Base-by-base conservation (phyloP, 2,329 filamentous ascomycete genomes). In the Penicillium sp. region DNA sequence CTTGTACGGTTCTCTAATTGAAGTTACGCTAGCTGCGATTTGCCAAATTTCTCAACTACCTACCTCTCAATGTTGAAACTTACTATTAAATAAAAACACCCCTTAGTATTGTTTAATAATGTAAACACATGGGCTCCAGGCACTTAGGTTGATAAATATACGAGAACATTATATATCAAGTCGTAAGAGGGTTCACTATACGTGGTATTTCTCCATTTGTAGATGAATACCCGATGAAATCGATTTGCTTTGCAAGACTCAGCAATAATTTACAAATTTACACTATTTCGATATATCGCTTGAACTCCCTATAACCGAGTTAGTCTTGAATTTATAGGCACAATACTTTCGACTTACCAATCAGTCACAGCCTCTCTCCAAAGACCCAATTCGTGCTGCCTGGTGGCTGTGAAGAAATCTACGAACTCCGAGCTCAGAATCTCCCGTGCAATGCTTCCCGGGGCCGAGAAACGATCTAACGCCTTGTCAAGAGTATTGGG, bases 281-380 rank as follows among this genome's bases (percentile, higher is more conserved):
- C 50, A 89, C 85, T 16, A 85, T 88, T 73, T 90, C 88, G 58
- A 90, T 88, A 66, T 91, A 91, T 58, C 88, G 80, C 75, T 83
- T 85, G 70, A 90, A 80, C 72, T 91, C 88, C 88, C 86, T 88
- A 30, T 59, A 38, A 58, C 35, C 1, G 44, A 31, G 42, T 58
- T 57, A 62, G 50, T 41, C 5, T n/a, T 35, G 40, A 41, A 17
- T 35, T 25, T 5, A 38, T 33, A 31, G 10, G 14, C 19, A 26
- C 16, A 12, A 12, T n/a, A 16, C 30, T 2, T 19, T 38, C 12
- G 53, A 85, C 88, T 74, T 80, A 92, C 91, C 93, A 97, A 74
- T 97, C 93, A 22, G 92, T 97, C 11, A 97, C 92, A 1, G 91
- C 91, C 73, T 97, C 92, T 65, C 97, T 91, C 88, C 89, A 97